Base-by-base conservation (phyloP, 2,329 filamentous ascomycete species). In the Pezicula neosporulosa region DNA sequence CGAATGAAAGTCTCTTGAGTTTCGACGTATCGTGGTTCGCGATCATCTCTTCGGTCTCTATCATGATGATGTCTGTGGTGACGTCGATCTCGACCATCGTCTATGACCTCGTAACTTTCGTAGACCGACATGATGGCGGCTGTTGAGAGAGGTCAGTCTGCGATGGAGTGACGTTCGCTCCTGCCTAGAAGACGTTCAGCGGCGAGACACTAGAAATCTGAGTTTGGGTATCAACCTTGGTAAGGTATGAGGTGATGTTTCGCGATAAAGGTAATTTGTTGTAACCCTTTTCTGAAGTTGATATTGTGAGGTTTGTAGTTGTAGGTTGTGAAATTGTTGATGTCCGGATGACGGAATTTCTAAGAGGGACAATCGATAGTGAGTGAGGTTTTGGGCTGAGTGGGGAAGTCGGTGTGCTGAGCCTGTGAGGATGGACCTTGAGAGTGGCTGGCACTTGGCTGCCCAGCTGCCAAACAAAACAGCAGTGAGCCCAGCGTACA, bases 1-100 rank as follows among this genome's bases (percentile, higher is more conserved):
- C 65, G 59, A 42, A 65, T 52, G 41, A 66, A 67, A 12, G 65
- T 67, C 54, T 67, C 65, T 58, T 66, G 58, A 6, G 63, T 67
- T 56, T 84, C 80, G 54, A 75, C 70, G 58, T 80, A 80, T 58
- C 79, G 78, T 53, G 77, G 72, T 39, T 81, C 77, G 19, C 60
- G 55, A 64, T 67, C 74, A 54, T 64, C 60, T 57, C 58, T 55
- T 27, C 48, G 49, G 64, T 66, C 63, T 39, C 30, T 37, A 16
- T 59, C 55, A 39, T 53, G 53, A 65, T 69, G 63, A 41, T 57
- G 63, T 33, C 30, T 33, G 47, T 63, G 60, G 47, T 63, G 60
- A 19, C 60, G 63, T 28, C 58, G 54, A 42, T 62, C 54, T 30
- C 53, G 59, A 19, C 56, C 59, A 44, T 62, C 57, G 49, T 66